Evolutionary conservation across 2,329 filamentous ascomycete genomes (phyloP).

Genomic region (Stylonectria norvegica): DNA sequence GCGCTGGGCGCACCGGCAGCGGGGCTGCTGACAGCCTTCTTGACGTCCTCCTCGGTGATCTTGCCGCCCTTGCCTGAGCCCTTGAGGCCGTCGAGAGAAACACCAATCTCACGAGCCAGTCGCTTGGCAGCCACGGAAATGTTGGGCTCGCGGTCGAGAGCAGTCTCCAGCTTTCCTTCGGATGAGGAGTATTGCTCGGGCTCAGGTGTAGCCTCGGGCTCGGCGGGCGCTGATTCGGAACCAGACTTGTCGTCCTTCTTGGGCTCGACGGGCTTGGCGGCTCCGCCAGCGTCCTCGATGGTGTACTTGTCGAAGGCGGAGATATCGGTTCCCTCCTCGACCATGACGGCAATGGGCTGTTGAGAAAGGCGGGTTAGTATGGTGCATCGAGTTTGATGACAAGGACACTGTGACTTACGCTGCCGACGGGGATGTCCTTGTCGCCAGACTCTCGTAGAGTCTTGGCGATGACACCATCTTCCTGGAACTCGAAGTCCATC

Average conservation of each 20-base stretch:
- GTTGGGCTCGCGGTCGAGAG: slow-evolving; percentile 77
- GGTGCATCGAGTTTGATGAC: slow-evolving; percentile 12
- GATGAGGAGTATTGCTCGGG: slow-evolving; percentile 70
- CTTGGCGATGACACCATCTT: slow-evolving; percentile 94
- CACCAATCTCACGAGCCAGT: slow-evolving; percentile 79
- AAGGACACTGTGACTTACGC: slow-evolving; percentile 60
- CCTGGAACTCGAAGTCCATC: slow-evolving; percentile 99
- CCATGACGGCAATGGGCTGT: slow-evolving; percentile 91
- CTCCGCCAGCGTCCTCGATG: slow-evolving; percentile 83
- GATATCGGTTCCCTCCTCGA: slow-evolving; percentile 87
- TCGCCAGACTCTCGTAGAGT: slow-evolving; percentile 86
- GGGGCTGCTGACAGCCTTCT: slow-evolving; percentile 69
- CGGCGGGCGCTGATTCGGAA: slow-evolving; percentile 50
- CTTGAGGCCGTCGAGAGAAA: slow-evolving; percentile 75
- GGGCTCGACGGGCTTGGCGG: slow-evolving; percentile 55
- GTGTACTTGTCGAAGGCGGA: slow-evolving; percentile 86
- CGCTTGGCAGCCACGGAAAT: slow-evolving; percentile 72
- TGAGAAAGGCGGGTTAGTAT: slow-evolving; percentile 12
- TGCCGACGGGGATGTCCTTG: slow-evolving; percentile 92
- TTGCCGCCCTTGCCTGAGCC: slow-evolving; percentile 81
- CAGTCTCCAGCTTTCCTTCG: slow-evolving; percentile 74
- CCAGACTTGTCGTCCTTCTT: slow-evolving; percentile 61
- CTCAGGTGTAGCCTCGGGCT: slow-evolving; percentile 43
- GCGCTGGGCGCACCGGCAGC: slow-evolving; percentile 52
- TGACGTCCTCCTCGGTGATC: slow-evolving; percentile 89